Conservation (phyloP, 345 rosid genomes). For the Reutealis trisperma region DNA sequence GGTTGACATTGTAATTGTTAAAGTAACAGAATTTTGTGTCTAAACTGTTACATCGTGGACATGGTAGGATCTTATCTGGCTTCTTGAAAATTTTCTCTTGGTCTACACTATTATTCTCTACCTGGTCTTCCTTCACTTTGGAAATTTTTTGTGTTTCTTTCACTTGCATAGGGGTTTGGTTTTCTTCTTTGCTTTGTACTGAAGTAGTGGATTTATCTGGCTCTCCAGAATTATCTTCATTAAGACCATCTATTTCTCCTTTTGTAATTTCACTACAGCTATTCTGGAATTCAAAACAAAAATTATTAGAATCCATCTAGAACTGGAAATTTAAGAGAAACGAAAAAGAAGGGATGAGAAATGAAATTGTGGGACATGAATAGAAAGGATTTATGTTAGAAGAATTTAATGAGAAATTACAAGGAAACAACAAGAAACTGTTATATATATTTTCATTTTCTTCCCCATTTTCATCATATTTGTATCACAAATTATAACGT, state of each 20-base stretch:
- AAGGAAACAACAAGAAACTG: not conserved
- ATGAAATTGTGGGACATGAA: not conserved
- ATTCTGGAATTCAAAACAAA: conserved; percentile 30
- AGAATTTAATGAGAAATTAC: not conserved
- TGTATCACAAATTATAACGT: not conserved
- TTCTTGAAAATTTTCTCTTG: conserved; percentile 72
- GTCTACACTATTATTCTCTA: conserved; percentile 42
- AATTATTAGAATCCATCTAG: not conserved
- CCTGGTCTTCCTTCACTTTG: conserved; percentile 48
- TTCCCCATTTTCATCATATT: not conserved
- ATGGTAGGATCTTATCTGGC: conserved; percentile 79
- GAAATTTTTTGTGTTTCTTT: conserved; percentile 28
- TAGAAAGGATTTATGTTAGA: not conserved
- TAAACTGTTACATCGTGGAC: conserved; percentile 94
- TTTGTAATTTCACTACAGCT: conserved; percentile 23
- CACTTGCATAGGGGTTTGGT: conserved; percentile 7
- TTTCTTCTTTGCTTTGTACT: conserved; percentile 24
- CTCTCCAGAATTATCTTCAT: conserved; percentile 18
- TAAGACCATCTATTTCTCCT: conserved; percentile 20
- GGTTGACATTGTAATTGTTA: conserved; percentile 91
- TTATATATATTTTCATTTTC: not conserved
- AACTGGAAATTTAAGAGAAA: not conserved
- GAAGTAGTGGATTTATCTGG: conserved; percentile 20
- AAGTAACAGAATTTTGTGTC: conserved; percentile 96
- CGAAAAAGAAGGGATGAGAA: not conserved